These are phyloP conservation scores for Backusella mclennaniae DNA, from an alignment of 192 early-diverging fungal species.

Conservation along the genomic window DNA sequence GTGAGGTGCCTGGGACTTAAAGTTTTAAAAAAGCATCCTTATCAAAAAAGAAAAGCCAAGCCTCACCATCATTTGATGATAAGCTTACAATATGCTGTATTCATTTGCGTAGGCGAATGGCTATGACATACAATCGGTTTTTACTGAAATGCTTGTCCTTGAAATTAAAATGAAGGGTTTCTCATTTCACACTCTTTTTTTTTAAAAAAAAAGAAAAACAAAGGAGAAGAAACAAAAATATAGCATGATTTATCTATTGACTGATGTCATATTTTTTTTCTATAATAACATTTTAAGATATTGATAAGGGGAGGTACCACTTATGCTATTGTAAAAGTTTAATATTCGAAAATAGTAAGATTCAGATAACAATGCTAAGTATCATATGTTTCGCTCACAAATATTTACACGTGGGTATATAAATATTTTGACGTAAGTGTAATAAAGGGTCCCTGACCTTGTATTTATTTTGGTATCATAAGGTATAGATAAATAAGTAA, in stretches of 20 bases:
- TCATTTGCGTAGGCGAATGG: background rate
- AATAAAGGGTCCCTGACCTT: background rate
- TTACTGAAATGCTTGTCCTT: background rate
- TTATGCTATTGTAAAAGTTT: background rate
- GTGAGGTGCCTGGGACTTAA: background rate
- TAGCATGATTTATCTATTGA: background rate
- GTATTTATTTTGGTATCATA: slow-evolving; percentile 6
- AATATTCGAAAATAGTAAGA: background rate
- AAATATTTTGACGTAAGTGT: background rate
- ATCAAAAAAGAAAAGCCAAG: too few species aligned
- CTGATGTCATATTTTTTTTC: background rate
- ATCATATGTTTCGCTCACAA: background rate
- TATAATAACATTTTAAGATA: too few species aligned
- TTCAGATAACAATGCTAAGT: background rate
- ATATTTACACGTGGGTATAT: background rate
- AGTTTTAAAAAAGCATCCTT: too few species aligned
- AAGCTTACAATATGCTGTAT: too few species aligned
- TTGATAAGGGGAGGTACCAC: too few species aligned
- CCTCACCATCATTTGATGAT: background rate
- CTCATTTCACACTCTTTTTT: background rate
- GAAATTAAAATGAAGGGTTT: background rate
- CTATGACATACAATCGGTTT: background rate
- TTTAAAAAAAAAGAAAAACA: too few species aligned
- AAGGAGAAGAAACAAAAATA: too few species aligned
- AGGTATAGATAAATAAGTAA: background rate